A percentile compares a stretch with the other conserved stretches of the same genome.
phyloP scores from a whole-genome alignment of 208 protist species.

The Leishmania guyanensis region DNA sequence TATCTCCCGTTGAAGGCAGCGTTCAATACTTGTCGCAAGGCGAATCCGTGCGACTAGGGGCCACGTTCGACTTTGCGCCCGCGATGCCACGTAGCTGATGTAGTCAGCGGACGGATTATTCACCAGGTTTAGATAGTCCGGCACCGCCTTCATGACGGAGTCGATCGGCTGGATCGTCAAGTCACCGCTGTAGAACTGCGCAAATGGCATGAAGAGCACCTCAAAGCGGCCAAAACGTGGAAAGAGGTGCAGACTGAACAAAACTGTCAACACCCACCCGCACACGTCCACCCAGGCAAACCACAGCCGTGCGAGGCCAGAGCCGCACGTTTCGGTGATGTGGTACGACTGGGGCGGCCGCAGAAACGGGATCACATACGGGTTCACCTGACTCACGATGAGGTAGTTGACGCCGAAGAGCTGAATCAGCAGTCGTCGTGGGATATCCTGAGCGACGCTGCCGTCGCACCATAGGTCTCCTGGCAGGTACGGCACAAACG shows the following conservation, averaged over 20 bases:
- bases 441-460: slow-evolving; percentile 63
- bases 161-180: slow-evolving; percentile 71
- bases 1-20: slow-evolving; percentile 42
- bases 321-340: slow-evolving; percentile 18
- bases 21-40: slow-evolving; percentile 47
- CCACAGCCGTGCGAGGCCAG: slow-evolving; percentile 33
- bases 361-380: slow-evolving; percentile 81
- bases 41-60: slow-evolving; percentile 61
- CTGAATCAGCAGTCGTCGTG: slow-evolving; percentile 55
- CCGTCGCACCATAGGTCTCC: slow-evolving; percentile 74
- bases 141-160: slow-evolving; percentile 45
- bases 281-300: slow-evolving; percentile 33
- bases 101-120: slow-evolving; percentile 70
- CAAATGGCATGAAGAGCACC: slow-evolving; percentile 46
- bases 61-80: slow-evolving; percentile 64
- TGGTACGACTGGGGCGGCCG: slow-evolving; percentile 34
- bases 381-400: slow-evolving; percentile 84
- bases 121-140: slow-evolving; percentile 68
- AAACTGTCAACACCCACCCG: slow-evolving; percentile 44
- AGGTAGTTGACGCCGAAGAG: slow-evolving; percentile 82
- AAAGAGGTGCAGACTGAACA: slow-evolving; percentile 45
- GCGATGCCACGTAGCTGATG: slow-evolving; percentile 48
- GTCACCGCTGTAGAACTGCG: slow-evolving; percentile 67
- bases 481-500: slow-evolving; percentile 51
- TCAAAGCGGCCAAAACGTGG: slow-evolving; percentile 38